Evolutionary conservation across 148 eudicot species (phyloP).

Genomic region (Oxyria digyna): DNA sequence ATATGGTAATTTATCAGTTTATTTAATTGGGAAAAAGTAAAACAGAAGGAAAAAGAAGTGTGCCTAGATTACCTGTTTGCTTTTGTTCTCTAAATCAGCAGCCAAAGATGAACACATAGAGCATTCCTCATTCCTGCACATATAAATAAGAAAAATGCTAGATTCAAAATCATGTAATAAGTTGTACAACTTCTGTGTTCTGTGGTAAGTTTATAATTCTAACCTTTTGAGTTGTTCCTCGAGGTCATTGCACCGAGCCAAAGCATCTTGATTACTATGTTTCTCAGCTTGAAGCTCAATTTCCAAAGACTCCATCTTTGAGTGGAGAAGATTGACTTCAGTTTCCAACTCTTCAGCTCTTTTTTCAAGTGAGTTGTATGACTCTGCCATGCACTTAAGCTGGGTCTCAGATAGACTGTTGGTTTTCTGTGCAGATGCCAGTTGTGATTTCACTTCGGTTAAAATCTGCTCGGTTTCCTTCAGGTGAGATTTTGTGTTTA

Average conservation of each 20-base stretch:
- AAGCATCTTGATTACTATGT: constrained; percentile 46
- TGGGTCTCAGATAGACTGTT: constrained; percentile 88
- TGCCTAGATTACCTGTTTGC: constrained; percentile 3
- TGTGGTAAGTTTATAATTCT: constrained; percentile 6
- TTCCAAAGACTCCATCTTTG: constrained; percentile 39
- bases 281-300: constrained; percentile 61
- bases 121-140: constrained; percentile 43
- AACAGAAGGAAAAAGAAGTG: too few relatives aligned
- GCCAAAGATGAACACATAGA: constrained; percentile 26
- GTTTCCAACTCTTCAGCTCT: constrained; percentile 58
- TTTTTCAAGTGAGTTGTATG: constrained; percentile 72
- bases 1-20: background rate
- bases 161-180: background rate
- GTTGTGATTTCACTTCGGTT: constrained; percentile 57
- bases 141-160: background rate
- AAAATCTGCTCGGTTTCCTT: constrained; percentile 54
- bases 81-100: constrained; percentile 35
- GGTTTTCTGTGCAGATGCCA: constrained; percentile 50
- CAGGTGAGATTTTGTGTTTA: constrained; percentile 41
- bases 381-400: constrained; percentile 93
- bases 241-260: constrained; percentile 54
- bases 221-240: constrained; percentile 84
- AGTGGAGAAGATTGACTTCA: constrained; percentile 45
- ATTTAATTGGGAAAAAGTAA: too few relatives aligned
- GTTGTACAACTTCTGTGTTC: background rate